These are phyloP conservation scores for Vairimorpha apis DNA, from an alignment of 371 early-diverging fungal genomes.

Conservation along the genomic window DNA sequence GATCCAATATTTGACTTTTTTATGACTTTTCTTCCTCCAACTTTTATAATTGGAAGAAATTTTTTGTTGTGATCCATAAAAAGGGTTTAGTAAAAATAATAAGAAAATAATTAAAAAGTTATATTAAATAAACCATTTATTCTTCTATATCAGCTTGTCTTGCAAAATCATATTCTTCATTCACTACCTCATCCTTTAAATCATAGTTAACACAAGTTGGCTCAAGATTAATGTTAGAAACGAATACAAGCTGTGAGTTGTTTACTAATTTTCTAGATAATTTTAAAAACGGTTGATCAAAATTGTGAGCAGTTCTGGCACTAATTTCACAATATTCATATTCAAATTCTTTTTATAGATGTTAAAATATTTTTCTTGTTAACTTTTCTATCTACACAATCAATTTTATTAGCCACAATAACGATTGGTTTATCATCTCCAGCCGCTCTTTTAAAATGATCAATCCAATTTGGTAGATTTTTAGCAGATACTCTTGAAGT, in stretches of 20 bases:
- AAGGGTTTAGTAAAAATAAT: not conserved
- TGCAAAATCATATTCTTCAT: slow-evolving; percentile 7
- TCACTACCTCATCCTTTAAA: not conserved
- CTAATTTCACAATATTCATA: slow-evolving; percentile 98
- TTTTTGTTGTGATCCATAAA: slow-evolving; percentile 4
- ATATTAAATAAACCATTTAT: slow-evolving; percentile 7
- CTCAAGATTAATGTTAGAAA: slow-evolving; percentile 86
- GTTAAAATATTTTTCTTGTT: slow-evolving; percentile 97
- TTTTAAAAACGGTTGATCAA: slow-evolving; percentile 99
- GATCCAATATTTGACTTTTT: not conserved
- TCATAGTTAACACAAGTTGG: slow-evolving; percentile 77
- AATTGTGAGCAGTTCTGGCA: slow-evolving; percentile 98
- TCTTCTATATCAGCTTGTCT: slow-evolving; percentile 22
- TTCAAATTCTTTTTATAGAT: slow-evolving; percentile 65
- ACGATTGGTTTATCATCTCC: slow-evolving; percentile 79
- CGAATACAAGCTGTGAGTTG: slow-evolving; percentile 85
- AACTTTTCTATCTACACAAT: slow-evolving; percentile 98
- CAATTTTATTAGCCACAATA: slow-evolving; percentile 99
- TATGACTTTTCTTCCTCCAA: slow-evolving; percentile 28
- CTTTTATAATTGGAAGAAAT: slow-evolving; percentile 10
- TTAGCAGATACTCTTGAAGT: slow-evolving; percentile 98
- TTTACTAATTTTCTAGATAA: slow-evolving; percentile 90
- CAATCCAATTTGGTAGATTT: slow-evolving; percentile 99
- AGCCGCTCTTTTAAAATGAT: slow-evolving; percentile 86
- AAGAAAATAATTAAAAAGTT: not conserved